Percentiles rank a stretch among this genome's conserved stretches.
Evolutionary conservation across 768 basidiomycete species (phyloP).

Genomic region (Sporobolomyces pararoseus): DNA sequence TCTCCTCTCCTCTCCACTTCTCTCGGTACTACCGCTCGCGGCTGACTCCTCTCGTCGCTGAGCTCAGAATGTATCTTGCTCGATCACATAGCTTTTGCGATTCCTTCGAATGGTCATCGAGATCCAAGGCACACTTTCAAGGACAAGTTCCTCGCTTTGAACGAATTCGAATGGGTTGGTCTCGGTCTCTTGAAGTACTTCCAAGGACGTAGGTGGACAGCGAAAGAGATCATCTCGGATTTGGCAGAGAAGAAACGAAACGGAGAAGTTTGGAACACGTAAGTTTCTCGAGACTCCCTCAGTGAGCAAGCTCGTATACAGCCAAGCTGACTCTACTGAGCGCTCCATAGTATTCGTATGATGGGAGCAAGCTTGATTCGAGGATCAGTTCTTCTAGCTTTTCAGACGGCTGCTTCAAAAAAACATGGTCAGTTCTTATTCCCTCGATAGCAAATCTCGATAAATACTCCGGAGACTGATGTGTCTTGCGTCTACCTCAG

Average conservation of each 20-base stretch:
- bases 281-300: background rate
- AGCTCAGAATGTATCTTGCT: constrained; percentile 4
- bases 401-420: background rate
- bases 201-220: background rate
- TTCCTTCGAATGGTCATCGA: background rate
- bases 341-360: background rate
- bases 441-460: background rate
- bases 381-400: background rate
- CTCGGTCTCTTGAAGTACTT: background rate
- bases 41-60: background rate
- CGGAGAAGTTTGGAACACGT: background rate
- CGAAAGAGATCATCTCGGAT: constrained; percentile 1
- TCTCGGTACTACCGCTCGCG: background rate
- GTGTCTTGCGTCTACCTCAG: background rate
- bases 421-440: background rate
- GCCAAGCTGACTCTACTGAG: background rate
- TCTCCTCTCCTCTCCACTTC: background rate
- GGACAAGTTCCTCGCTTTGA: background rate
- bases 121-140: background rate
- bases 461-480: background rate
- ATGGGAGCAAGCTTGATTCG: background rate
- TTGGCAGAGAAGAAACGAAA: background rate
- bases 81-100: background rate
- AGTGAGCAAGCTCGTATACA: background rate
- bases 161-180: background rate